phyloP scores from a whole-genome alignment of 805 yeast genomes.

The Pichia kluyveri region DNA sequence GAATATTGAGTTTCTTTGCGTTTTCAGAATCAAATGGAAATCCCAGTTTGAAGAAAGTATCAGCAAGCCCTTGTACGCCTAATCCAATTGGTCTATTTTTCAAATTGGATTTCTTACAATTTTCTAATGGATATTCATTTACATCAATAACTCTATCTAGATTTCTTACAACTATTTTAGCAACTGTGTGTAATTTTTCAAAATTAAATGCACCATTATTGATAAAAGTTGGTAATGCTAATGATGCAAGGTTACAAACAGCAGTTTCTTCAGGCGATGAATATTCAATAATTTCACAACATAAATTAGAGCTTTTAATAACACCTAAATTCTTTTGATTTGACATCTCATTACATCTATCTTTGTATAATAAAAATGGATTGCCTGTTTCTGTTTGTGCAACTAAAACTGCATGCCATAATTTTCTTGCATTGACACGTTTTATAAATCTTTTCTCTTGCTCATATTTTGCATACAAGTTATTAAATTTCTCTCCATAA shows the following conservation, averaged over 20 bases:
- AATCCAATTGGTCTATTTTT: conserved; percentile 90
- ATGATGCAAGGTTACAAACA: conserved; percentile 88
- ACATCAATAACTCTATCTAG: conserved; percentile 78
- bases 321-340: conserved; percentile 90
- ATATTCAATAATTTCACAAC: conserved; percentile 91
- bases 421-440: conserved; percentile 74
- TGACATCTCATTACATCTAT: conserved; percentile 77
- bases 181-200: conserved; percentile 59
- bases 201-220: conserved; percentile 51
- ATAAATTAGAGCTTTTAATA: conserved; percentile 86
- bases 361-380: conserved; percentile 92
- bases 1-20: conserved; percentile 68
- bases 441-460: conserved; percentile 52
- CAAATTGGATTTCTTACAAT: conserved; percentile 67
- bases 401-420: conserved; percentile 84
- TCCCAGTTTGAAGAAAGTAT: conserved; percentile 69
- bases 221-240: conserved; percentile 79
- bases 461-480: conserved; percentile 66
- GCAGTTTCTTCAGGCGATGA: conserved; percentile 90
- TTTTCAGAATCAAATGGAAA: conserved; percentile 78
- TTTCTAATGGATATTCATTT: conserved; percentile 74
- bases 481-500: conserved; percentile 77
- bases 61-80: conserved; percentile 98
- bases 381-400: conserved; percentile 96
- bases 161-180: conserved; percentile 72